Base-by-base conservation (phyloP, 345 rosid species). In the Boechera stricta region DNA sequence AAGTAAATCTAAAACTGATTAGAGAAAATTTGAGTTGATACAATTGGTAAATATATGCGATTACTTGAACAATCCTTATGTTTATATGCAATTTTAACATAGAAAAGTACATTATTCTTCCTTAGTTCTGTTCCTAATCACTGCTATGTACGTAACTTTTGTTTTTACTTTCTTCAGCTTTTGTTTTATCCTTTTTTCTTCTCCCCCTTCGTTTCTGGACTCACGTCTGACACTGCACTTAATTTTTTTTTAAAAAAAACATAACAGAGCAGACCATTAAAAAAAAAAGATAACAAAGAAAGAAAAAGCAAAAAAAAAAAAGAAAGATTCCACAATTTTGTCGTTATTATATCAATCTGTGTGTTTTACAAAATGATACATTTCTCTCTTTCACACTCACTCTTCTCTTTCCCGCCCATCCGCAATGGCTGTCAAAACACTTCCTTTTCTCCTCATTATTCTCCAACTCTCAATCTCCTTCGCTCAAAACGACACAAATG, bases 401-500 rank as follows among this genome's bases (percentile, higher is more conserved):
- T 66, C 76, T 71, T 77, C 88, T 41, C 52, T 85, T 86, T 91
- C 86, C 64, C 67, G 67, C 76, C 65, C 48, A 10, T 39, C 49
- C 70, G 58, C 53, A 82, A 87, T 83, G 88, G 49, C 74, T 58
- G 5, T 7, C 10, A 75, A 57, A 55, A 39, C 56, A 54, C 74
- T 68, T 57, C 69, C 29, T 45, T 28, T 57, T 28, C 38, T 48
- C 51, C 58, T 64, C 12, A 68, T 51, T 29, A 73, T 32, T 38
- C 33, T 77, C 16, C 75, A 31, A 0, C 77, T 75, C 49, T 66
- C 70, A 1, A 13, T 79, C 47, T 26, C 79, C 36, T 13, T 64
- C 1, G 24, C 81, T 2, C 81, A 78, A 36, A 91, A 94, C 67
- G 97, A 92, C 85, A 94, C 97, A 2, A 28, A 68, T 26, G 81